phyloP scores from a whole-genome alignment of 2,329 filamentous ascomycete genomes.

The Paecilomyces formosus region DNA sequence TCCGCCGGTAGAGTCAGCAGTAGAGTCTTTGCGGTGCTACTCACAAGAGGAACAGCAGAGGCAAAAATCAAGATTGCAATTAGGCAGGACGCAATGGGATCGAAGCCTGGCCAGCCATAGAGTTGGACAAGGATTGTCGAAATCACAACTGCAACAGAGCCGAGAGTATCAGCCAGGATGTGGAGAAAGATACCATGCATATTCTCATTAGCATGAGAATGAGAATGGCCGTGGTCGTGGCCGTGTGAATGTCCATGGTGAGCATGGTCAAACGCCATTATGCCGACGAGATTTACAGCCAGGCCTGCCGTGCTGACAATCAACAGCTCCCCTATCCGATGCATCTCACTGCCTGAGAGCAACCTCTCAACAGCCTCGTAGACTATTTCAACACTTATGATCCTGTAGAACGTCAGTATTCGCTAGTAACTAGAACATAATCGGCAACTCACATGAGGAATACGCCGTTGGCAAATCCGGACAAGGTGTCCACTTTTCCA shows the following conservation, averaged over 20 bases:
- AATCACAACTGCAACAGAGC: constrained; percentile 87
- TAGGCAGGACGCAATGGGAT: constrained; percentile 85
- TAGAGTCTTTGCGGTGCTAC: constrained; percentile 72
- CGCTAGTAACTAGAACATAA: background rate
- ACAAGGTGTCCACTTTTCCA: constrained; percentile 92
- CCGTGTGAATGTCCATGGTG: constrained; percentile 35
- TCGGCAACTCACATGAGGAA: constrained; percentile 67
- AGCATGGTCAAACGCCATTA: constrained; percentile 43
- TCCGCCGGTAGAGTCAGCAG: constrained; percentile 78
- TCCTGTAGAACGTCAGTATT: constrained; percentile 41
- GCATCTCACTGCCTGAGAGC: constrained; percentile 73
- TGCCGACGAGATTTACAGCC: constrained; percentile 83
- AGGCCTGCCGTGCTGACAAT: constrained; percentile 82
- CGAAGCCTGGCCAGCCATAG: constrained; percentile 87
- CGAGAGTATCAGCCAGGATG: constrained; percentile 87
- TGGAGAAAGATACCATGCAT: constrained; percentile 98
- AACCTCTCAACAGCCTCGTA: constrained; percentile 89
- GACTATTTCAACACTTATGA: constrained; percentile 92
- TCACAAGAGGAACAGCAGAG: constrained; percentile 83
- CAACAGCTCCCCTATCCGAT: constrained; percentile 77
- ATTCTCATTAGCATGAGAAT: constrained; percentile 78
- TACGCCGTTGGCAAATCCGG: constrained; percentile 92
- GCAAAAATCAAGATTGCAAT: constrained; percentile 90
- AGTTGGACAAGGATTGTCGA: constrained; percentile 83
- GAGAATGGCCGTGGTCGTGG: constrained; percentile 36